These are phyloP conservation scores for Rhexocercosporidium sp. DNA, from an alignment of 2,329 filamentous ascomycete species.

Conservation along the genomic window DNA sequence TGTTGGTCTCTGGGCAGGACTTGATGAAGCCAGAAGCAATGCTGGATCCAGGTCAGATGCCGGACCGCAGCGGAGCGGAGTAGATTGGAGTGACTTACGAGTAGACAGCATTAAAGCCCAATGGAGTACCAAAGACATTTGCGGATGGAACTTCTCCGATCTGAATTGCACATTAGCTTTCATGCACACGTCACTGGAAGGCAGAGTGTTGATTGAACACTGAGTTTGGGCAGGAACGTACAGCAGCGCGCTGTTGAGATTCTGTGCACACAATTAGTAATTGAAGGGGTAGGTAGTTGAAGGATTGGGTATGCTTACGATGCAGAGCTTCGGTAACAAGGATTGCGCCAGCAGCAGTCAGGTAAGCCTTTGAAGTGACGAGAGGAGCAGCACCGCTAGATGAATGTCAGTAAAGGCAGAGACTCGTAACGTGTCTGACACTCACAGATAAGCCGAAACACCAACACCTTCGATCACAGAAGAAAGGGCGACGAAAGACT, in stretches of 20 bases:
- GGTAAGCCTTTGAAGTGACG: constrained; percentile 61
- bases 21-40: constrained; percentile 67
- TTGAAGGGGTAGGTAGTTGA: neutral
- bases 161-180: neutral
- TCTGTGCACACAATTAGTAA: constrained; percentile 32
- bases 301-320: constrained; percentile 36
- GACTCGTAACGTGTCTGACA: neutral
- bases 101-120: constrained; percentile 64
- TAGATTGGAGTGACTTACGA: neutral
- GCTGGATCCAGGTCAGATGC: constrained; percentile 43
- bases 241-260: constrained; percentile 59
- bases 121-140: constrained; percentile 63
- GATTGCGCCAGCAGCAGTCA: constrained; percentile 67
- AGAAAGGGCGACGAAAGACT: constrained; percentile 58
- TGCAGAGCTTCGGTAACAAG: constrained; percentile 71
- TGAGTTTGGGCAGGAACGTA: neutral
- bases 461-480: constrained; percentile 62
- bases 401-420: neutral
- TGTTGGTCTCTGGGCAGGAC: constrained; percentile 59
- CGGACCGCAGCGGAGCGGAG: too few species aligned
- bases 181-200: neutral
- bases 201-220: too few species aligned
- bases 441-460: constrained; percentile 60
- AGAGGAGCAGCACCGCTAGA: constrained; percentile 59
- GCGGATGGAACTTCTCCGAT: constrained; percentile 58